phyloP scores from a whole-genome alignment of 345 rosid genomes.

The Carallia brachiata region DNA sequence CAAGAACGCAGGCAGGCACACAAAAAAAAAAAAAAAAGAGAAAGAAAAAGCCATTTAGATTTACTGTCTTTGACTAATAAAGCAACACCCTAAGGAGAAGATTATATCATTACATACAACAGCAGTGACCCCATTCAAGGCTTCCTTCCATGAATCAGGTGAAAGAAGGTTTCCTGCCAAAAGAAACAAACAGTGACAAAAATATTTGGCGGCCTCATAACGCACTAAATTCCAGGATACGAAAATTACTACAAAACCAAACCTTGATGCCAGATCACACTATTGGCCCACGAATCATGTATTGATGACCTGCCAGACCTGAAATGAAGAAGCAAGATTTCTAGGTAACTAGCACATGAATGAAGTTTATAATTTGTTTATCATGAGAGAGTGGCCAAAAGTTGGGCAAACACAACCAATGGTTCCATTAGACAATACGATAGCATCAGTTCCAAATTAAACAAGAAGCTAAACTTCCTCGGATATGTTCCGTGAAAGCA shows the following conservation, averaged over 20 bases:
- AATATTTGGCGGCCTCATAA: conserved; percentile 12
- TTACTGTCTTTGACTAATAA: neutral
- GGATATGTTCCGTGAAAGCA: no score
- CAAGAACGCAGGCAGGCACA: neutral
- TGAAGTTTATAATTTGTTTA: neutral
- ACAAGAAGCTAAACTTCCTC: no score
- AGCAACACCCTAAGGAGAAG: neutral
- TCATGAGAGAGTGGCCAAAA: neutral
- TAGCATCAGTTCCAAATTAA: neutral
- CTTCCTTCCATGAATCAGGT: conserved; percentile 79
- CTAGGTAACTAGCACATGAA: neutral
- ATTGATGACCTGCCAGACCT: conserved; percentile 84
- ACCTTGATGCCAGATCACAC: conserved; percentile 91
- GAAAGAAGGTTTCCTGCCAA: conserved; percentile 71
- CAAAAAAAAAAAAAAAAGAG: neutral
- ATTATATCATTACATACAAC: conserved; percentile 54
- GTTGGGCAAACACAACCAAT: neutral
- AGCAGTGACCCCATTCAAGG: conserved; percentile 75
- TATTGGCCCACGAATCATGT: conserved; percentile 73
- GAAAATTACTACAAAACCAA: conserved; percentile 14
- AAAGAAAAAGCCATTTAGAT: neutral
- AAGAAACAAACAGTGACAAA: conserved; percentile 4
- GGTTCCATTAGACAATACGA: neutral
- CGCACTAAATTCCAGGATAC: neutral
- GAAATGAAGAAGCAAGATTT: conserved; percentile 16